phyloP scores from a whole-genome alignment of 2,329 filamentous ascomycete genomes.

The Colletotrichum magnum region DNA sequence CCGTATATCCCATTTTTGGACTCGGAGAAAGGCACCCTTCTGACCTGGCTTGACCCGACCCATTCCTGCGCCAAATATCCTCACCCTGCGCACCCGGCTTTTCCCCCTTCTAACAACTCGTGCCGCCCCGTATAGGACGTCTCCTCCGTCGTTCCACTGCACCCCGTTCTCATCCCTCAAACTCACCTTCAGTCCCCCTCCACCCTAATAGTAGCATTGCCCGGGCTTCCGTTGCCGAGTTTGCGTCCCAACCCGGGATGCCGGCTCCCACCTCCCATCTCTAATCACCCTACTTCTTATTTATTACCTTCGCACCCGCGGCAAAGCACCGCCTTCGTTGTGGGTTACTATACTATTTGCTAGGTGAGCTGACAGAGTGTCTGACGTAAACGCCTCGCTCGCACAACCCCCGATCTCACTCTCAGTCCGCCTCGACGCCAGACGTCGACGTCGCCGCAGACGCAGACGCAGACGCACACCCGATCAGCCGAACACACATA shows the following conservation, averaged over 20 bases:
- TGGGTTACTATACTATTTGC: background rate
- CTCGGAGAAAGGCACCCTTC: conserved; percentile 30
- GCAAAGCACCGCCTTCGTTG: conserved; percentile 1
- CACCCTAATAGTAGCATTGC: conserved; percentile 11
- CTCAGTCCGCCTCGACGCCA: conserved; percentile 19
- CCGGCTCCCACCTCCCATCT: conserved; percentile 6
- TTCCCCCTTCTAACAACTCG: conserved; percentile 22
- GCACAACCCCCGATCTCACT: conserved; percentile 18
- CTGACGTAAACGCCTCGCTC: conserved; percentile 34
- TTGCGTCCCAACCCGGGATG: conserved; percentile 23
- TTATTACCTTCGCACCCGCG: background rate
- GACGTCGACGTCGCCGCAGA: background rate
- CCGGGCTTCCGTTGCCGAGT: conserved; percentile 18
- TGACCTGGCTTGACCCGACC: conserved; percentile 15
- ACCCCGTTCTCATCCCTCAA: conserved; percentile 3
- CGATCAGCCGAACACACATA: conserved; percentile 1
- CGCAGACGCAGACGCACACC: conserved; percentile 19
- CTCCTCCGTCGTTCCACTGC: conserved; percentile 15
- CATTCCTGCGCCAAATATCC: conserved; percentile 33
- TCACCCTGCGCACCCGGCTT: conserved; percentile 35
- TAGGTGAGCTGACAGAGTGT: conserved; percentile 20
- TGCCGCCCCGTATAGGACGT: conserved; percentile 24
- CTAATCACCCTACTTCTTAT: too few species aligned
- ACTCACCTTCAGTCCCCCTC: background rate
- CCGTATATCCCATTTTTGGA: conserved; percentile 27